phyloP scores from a whole-genome alignment of 371 early-diverging fungal genomes.

The Furculomyces boomerangus region DNA sequence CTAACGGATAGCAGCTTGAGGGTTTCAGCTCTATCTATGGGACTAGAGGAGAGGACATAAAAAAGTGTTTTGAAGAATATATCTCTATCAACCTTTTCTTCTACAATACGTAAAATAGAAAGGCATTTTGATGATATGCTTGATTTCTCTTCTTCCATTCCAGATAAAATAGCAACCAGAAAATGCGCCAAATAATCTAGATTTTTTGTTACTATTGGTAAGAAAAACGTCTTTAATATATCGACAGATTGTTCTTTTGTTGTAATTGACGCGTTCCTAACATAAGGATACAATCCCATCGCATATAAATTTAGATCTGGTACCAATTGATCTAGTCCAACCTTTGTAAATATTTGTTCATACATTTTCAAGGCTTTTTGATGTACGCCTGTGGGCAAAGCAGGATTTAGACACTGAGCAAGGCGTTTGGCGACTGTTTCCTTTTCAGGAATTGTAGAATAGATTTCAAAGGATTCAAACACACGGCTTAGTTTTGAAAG shows the following conservation, averaged over 20 bases:
- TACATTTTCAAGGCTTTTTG: conserved; percentile 91
- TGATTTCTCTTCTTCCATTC: conserved; percentile 77
- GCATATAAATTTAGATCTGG: conserved; percentile 75
- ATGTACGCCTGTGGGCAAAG: conserved; percentile 97
- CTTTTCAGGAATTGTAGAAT: conserved; percentile 62
- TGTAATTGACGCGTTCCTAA: conserved; percentile 65
- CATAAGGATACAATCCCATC: conserved; percentile 79
- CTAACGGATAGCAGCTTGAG: conserved; percentile 56
- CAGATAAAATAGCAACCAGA: conserved; percentile 64
- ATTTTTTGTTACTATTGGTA: conserved; percentile 48
- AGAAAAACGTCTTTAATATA: conserved; percentile 51
- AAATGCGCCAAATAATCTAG: conserved; percentile 62
- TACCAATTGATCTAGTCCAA: conserved; percentile 55
- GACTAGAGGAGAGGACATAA: conserved; percentile 50
- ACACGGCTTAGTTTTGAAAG: conserved; percentile 67
- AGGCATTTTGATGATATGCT: conserved; percentile 68
- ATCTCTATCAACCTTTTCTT: conserved; percentile 41
- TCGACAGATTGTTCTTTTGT: conserved; percentile 45
- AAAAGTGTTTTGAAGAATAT: conserved; percentile 71
- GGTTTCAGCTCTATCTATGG: conserved; percentile 46
- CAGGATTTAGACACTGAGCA: conserved; percentile 96
- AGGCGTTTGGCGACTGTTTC: conserved; percentile 82
- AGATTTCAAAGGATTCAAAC: conserved; percentile 62
- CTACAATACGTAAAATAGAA: conserved; percentile 43
- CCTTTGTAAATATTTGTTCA: conserved; percentile 61